Evolutionary conservation across 768 basidiomycete species (phyloP).

Genomic region (Suillus plorans): DNA sequence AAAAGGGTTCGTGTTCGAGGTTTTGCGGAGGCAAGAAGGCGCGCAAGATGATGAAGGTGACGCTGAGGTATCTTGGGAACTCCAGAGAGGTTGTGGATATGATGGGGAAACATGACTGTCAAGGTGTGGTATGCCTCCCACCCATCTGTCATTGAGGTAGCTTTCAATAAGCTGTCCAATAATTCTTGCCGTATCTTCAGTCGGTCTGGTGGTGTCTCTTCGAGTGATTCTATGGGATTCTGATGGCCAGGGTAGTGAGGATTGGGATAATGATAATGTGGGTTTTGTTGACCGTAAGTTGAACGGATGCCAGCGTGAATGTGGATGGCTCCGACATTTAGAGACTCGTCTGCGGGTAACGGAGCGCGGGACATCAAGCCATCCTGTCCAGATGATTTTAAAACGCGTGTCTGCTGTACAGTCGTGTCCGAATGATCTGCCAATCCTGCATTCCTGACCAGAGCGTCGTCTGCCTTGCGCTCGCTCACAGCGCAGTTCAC

Average conservation of each 20-base stretch:
- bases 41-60: slow-evolving; percentile 61
- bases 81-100: slow-evolving; percentile 4
- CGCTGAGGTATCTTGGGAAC: slow-evolving; percentile 27
- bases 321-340: slow-evolving; percentile 7
- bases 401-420: neutral
- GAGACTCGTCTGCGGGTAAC: neutral
- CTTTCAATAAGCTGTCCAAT: slow-evolving; percentile 32
- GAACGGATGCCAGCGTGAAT: slow-evolving; percentile 11
- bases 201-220: slow-evolving; percentile 14
- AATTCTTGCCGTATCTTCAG: slow-evolving; percentile 22
- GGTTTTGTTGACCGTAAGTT: slow-evolving; percentile 10
- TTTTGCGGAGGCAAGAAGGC: slow-evolving; percentile 51
- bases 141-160: slow-evolving; percentile 32
- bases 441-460: neutral
- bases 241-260: neutral
- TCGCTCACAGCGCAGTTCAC: slow-evolving; percentile 5
- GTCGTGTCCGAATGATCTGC: neutral
- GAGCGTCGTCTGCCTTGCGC: neutral
- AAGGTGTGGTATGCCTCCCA: slow-evolving; percentile 43
- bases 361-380: neutral
- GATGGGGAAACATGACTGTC: slow-evolving; percentile 26
- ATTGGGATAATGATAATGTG: slow-evolving; percentile 1
- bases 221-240: neutral
- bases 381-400: neutral
- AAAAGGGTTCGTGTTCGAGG: slow-evolving; percentile 62